These are phyloP conservation scores for Umbelopsis sp. DNA, from an alignment of 192 early-diverging fungal species.

Conservation along the genomic window DNA sequence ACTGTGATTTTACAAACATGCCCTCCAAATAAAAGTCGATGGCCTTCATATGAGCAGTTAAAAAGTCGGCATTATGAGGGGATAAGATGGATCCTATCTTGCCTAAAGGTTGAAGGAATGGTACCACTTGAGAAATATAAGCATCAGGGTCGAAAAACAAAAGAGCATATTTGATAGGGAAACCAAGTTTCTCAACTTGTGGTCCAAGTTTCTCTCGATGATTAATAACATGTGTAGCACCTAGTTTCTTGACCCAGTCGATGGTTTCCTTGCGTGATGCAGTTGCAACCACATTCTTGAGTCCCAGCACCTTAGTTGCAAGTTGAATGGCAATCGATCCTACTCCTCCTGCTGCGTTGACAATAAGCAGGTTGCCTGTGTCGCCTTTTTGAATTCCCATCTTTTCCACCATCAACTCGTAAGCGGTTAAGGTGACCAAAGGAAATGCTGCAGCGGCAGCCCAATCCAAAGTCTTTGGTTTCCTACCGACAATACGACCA, in stretches of 20 bases:
- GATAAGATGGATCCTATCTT: conserved; percentile 14
- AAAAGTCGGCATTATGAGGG: not conserved
- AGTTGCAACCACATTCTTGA: conserved; percentile 14
- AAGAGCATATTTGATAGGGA: not conserved
- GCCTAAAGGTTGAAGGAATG: conserved; percentile 2
- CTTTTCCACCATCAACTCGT: not conserved
- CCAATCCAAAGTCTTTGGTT: not conserved
- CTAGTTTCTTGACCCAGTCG: conserved; percentile 8
- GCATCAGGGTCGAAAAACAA: conserved; percentile 1
- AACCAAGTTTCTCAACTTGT: not conserved
- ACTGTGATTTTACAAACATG: conserved; percentile 3
- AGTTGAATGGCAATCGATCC: not conserved
- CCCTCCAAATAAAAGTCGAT: not conserved
- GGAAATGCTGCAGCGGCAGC: not conserved
- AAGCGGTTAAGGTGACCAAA: not conserved
- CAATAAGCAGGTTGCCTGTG: not conserved
- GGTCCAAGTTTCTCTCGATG: conserved; percentile 1
- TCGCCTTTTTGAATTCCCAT: not conserved
- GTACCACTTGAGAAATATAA: not conserved
- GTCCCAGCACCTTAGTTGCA: not conserved
- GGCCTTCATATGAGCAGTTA: not conserved
- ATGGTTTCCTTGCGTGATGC: conserved; percentile 21
- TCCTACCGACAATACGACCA: not conserved
- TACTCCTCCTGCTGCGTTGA: not conserved
- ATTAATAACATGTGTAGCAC: conserved; percentile 19